These are phyloP conservation scores for Talaromyces sp. DNA, from an alignment of 2,329 filamentous ascomycete species.

Conservation along the genomic window DNA sequence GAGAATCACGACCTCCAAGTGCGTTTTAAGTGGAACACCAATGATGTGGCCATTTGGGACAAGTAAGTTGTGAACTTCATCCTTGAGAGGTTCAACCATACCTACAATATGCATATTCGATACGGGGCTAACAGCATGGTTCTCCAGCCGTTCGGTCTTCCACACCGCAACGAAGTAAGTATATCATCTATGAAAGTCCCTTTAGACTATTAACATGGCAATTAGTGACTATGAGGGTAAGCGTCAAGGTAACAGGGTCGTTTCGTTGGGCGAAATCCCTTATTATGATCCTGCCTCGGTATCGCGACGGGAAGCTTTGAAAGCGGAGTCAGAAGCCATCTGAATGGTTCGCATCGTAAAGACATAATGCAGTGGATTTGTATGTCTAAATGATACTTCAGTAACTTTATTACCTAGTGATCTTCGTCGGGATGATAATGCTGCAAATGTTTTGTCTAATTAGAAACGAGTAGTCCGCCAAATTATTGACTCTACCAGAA, in stretches of 20 bases:
- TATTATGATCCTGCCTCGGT: conserved; percentile 47
- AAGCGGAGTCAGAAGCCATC: neutral
- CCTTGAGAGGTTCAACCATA: too few relatives aligned
- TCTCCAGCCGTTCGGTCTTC: neutral
- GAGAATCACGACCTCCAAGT: conserved; percentile 45
- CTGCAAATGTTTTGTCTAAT: too few relatives aligned
- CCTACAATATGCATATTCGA: too few relatives aligned
- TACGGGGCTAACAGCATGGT: neutral
- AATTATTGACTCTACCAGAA: too few relatives aligned
- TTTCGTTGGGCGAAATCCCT: conserved; percentile 54
- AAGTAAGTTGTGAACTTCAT: neutral
- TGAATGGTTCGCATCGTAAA: neutral
- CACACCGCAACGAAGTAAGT: neutral
- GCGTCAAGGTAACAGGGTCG: conserved; percentile 49
- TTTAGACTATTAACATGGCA: neutral
- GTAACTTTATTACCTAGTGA: too few relatives aligned
- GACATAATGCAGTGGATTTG: too few relatives aligned
- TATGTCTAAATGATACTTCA: too few relatives aligned
- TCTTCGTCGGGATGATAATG: too few relatives aligned
- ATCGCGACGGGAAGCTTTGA: neutral
- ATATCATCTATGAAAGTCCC: neutral
- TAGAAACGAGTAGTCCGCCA: too few relatives aligned
- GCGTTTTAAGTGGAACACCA: conserved; percentile 35
- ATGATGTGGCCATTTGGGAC: conserved; percentile 35
- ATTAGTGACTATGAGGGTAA: conserved; percentile 45